phyloP scores from a whole-genome alignment of 371 early-diverging fungal genomes.

The Catenaria anguillulae region DNA sequence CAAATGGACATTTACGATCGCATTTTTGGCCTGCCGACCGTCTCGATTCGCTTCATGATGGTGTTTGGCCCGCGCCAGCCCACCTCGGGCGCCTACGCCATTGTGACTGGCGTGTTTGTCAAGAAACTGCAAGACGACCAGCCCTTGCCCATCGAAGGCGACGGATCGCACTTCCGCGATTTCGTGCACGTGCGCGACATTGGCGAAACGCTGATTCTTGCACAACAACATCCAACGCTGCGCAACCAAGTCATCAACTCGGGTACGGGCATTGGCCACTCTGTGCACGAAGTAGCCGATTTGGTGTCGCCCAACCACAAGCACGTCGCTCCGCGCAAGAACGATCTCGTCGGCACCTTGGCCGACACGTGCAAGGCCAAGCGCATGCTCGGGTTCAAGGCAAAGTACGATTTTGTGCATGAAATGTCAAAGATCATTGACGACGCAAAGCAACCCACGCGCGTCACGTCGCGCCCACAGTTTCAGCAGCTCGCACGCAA shows the following conservation, averaged over 20 bases:
- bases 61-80: constrained; percentile 1
- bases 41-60: neutral
- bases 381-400: neutral
- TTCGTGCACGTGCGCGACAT: neutral
- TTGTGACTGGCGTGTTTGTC: neutral
- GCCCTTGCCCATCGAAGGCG: neutral
- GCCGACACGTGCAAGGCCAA: constrained; percentile 1
- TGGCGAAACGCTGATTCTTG: neutral
- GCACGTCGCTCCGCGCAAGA: neutral
- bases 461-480: neutral
- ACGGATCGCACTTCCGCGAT: neutral
- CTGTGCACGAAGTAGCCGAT: neutral
- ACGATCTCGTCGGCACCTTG: neutral
- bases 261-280: neutral
- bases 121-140: neutral
- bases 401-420: neutral
- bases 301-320: neutral
- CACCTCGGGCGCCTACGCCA: neutral
- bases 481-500: neutral
- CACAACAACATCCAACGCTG: neutral
- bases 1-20: neutral
- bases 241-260: neutral
- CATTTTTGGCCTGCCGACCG: neutral
- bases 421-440: neutral
- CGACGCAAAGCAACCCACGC: neutral